These are phyloP conservation scores for Aspergillus sojae DNA, from an alignment of 2,329 filamentous ascomycete species.

Conservation along the genomic window DNA sequence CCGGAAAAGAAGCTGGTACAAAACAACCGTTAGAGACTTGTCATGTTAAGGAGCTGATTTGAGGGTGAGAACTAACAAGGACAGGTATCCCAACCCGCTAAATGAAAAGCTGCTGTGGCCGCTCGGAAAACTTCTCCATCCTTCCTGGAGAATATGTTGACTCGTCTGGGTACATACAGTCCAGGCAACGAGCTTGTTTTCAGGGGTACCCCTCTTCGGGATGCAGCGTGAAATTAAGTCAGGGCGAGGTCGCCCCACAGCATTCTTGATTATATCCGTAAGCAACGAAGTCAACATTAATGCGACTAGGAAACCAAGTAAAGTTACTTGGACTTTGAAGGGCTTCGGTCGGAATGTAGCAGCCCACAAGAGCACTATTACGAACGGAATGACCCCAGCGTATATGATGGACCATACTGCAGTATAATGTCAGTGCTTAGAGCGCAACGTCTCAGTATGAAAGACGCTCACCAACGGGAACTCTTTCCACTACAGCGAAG, in stretches of 20 bases:
- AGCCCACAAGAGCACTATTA: constrained; percentile 68
- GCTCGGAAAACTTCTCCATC: constrained; percentile 67
- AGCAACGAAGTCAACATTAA: constrained; percentile 78
- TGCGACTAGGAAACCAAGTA: constrained; percentile 78
- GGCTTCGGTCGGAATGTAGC: constrained; percentile 61
- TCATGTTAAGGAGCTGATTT: too few species aligned
- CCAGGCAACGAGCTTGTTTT: constrained; percentile 54
- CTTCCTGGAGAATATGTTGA: constrained; percentile 62
- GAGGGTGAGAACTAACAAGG: constrained; percentile 39
- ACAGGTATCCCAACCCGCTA: constrained; percentile 62
- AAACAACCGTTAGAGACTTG: background rate
- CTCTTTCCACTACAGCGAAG: constrained; percentile 80
- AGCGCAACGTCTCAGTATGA: background rate
- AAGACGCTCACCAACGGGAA: constrained; percentile 67
- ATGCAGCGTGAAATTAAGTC: constrained; percentile 88
- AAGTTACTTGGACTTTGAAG: constrained; percentile 82
- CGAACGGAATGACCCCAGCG: constrained; percentile 71
- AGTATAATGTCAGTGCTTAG: background rate
- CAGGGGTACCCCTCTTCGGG: constrained; percentile 62
- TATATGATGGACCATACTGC: constrained; percentile 74
- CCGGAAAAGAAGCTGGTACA: constrained; percentile 48
- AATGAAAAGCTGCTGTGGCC: constrained; percentile 66
- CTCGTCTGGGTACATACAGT: constrained; percentile 53
- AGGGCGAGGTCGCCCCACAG: constrained; percentile 78
- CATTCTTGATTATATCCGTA: constrained; percentile 89